Evolutionary conservation across 805 yeast genomes (phyloP).

Genomic region (Starmerella floricola): DNA sequence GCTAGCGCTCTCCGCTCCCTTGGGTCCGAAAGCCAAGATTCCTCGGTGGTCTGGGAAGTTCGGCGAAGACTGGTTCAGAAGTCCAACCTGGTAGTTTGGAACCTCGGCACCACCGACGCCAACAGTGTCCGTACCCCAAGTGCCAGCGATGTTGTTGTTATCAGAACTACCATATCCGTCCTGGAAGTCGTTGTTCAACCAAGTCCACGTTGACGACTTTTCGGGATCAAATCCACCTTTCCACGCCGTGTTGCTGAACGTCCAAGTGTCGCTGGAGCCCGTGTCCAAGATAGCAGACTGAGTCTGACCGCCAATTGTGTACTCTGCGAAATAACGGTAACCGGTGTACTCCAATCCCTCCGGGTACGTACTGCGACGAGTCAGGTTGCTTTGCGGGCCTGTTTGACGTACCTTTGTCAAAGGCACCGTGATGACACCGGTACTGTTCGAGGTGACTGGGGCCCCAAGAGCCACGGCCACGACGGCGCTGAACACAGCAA

Average conservation of each 20-base stretch:
- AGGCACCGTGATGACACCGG: neutral
- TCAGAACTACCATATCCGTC: slow-evolving; percentile 12
- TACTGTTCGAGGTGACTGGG: neutral
- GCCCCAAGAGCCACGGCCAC: neutral
- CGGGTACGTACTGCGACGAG: no score
- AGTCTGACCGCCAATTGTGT: slow-evolving; percentile 38
- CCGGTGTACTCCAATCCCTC: no score
- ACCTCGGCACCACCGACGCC: slow-evolving; percentile 39
- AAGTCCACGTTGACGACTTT: slow-evolving; percentile 20
- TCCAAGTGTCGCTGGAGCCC: slow-evolving; percentile 61
- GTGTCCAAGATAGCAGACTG: slow-evolving; percentile 46
- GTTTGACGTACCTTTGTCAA: neutral
- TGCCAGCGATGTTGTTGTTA: slow-evolving; percentile 33
- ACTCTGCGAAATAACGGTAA: slow-evolving; percentile 19
- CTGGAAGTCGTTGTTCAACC: slow-evolving; percentile 2
- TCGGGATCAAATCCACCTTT: slow-evolving; percentile 22
- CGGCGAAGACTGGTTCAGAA: slow-evolving; percentile 52
- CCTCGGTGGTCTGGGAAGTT: slow-evolving; percentile 36
- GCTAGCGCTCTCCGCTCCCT: slow-evolving; percentile 22
- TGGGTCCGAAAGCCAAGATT: slow-evolving; percentile 29
- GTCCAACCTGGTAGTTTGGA: slow-evolving; percentile 40
- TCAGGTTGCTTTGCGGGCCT: neutral
- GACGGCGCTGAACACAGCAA: neutral
- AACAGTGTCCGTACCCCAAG: slow-evolving; percentile 51
- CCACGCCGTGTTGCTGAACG: slow-evolving; percentile 28